Percentiles rank a stretch among this genome's conserved stretches.
phyloP scores from a whole-genome alignment of 2,329 filamentous ascomycete species.

The Talaromyces sp. region DNA sequence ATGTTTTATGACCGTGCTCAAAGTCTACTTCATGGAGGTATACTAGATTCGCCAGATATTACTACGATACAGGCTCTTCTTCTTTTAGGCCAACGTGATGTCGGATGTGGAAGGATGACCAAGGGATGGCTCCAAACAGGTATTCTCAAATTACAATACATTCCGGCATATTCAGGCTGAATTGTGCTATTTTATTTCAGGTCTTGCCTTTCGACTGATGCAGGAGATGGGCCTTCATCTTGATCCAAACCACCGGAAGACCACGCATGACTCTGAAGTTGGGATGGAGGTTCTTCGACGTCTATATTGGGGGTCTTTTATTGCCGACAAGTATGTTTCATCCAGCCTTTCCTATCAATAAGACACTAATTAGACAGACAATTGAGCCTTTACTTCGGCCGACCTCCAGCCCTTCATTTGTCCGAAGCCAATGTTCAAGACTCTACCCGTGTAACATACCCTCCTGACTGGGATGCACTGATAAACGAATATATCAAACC shows the following conservation, averaged over 20 bases:
- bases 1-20: background rate
- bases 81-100: background rate
- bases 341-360: background rate
- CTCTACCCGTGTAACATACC: background rate
- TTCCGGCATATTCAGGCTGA: background rate
- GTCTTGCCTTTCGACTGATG: background rate
- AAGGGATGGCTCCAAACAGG: background rate
- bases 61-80: conserved; percentile 1
- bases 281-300: background rate
- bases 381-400: background rate
- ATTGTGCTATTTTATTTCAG: background rate
- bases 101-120: background rate
- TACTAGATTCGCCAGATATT: background rate
- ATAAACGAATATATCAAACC: background rate
- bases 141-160: background rate
- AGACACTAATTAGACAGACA: background rate
- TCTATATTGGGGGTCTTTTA: conserved; percentile 2
- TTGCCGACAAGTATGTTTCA: background rate
- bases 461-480: background rate
- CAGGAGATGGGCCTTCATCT: conserved; percentile 1
- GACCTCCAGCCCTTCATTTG: background rate
- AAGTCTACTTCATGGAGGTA: background rate
- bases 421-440: background rate
- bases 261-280: background rate
- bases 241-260: conserved; percentile 1